Conservation (phyloP, 257 asterid species). For the Verbena officinalis region DNA sequence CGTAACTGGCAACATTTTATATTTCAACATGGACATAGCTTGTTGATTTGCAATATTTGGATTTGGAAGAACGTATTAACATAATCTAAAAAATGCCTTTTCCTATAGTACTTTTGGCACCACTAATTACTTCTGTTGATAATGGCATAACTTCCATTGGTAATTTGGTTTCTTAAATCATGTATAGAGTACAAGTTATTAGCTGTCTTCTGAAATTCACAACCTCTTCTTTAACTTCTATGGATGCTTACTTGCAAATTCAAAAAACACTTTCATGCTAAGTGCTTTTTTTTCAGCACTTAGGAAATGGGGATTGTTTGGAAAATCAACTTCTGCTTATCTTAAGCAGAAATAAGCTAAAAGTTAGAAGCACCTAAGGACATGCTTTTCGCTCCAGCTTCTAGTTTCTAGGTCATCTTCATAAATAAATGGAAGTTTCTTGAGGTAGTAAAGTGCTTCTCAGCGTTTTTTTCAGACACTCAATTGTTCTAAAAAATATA, state of each 20-base stretch:
- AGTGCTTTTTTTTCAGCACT: too few species aligned
- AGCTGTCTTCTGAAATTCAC: background rate
- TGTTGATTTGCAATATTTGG: background rate
- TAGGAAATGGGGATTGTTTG: too few species aligned
- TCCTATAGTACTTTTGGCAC: background rate
- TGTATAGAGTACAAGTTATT: background rate
- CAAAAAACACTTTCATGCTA: too few species aligned
- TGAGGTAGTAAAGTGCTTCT: too few species aligned
- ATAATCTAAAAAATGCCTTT: background rate
- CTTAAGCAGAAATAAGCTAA: too few species aligned
- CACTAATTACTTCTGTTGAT: background rate
- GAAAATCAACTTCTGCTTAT: too few species aligned
- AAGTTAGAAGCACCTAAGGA: too few species aligned
- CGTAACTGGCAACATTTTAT: constrained; percentile 2
- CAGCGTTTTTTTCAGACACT: too few species aligned
- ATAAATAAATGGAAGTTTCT: too few species aligned
- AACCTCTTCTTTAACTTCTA: background rate
- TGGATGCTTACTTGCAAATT: background rate
- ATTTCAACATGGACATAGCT: constrained; percentile 9
- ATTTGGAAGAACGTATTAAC: background rate
- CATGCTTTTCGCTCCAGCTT: too few species aligned
- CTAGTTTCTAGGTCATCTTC: too few species aligned
- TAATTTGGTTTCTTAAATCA: background rate
- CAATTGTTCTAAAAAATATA: too few species aligned
- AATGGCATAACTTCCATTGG: background rate